phyloP scores from a whole-genome alignment of 2,329 filamentous ascomycete genomes.

The Alternaria sp. region DNA sequence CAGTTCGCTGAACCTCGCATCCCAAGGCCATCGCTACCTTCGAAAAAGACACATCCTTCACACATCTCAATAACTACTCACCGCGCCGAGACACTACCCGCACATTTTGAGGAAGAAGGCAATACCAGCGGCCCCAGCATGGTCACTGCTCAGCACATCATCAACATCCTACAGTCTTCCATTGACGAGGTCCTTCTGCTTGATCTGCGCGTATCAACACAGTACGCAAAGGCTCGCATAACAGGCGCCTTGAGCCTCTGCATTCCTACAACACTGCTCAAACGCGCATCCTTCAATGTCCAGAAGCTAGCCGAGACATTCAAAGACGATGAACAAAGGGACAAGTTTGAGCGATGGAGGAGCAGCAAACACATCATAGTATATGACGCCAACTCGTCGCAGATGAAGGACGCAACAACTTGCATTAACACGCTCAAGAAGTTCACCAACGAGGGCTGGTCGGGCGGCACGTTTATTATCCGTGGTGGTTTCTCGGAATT shows the following conservation, averaged over 20 bases:
- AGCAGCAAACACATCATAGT: slow-evolving; percentile 79
- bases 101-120: slow-evolving; percentile 29
- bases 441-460: slow-evolving; percentile 83
- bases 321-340: slow-evolving; percentile 71
- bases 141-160: slow-evolving; percentile 56
- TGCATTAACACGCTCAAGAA: slow-evolving; percentile 92
- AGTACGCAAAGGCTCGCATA: slow-evolving; percentile 77
- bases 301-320: slow-evolving; percentile 89
- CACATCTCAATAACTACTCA: slow-evolving; percentile 30
- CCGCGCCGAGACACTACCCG: slow-evolving; percentile 57
- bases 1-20: slow-evolving; percentile 44
- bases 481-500: slow-evolving; percentile 83
- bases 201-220: slow-evolving; percentile 85
- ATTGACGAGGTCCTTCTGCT: slow-evolving; percentile 70
- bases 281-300: slow-evolving; percentile 87
- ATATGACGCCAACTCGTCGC: slow-evolving; percentile 79
- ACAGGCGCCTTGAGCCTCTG: slow-evolving; percentile 86
- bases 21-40: slow-evolving; percentile 41
- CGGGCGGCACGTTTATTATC: slow-evolving; percentile 75
- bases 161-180: slow-evolving; percentile 56
- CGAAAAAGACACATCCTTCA: slow-evolving; percentile 21
- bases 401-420: slow-evolving; percentile 79
- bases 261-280: slow-evolving; percentile 91
- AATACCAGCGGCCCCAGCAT: slow-evolving; percentile 47
- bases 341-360: slow-evolving; percentile 78